Base-by-base conservation (phyloP, 805 yeast species). In the Candida nanaspora region DNA sequence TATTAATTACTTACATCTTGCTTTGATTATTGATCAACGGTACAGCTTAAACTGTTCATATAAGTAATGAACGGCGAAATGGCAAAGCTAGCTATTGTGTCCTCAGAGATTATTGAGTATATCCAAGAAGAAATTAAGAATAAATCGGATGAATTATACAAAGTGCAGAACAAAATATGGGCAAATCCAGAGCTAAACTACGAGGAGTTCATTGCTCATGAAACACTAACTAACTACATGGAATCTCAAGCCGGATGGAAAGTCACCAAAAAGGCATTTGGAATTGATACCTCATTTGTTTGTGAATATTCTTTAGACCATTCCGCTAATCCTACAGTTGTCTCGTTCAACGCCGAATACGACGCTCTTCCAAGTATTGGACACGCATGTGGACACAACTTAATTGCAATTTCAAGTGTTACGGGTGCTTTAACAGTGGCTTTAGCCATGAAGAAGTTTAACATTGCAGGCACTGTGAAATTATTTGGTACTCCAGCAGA, bases 381-480 rank as follows among this genome's bases (percentile, higher is more conserved):
- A 4, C 61, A 56, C 46, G 58, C 57, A 4, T 56, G 61, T 42
- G 61, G 61, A 18, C 61, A 56, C 37, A 56, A 56, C 40, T 45
- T 56, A 37, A 56, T 55, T 36, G 57, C 60, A 10, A 45, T 52
- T 26, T 28, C 52, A 4, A 44, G 55, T 19, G 51, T 54, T 9
- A 42, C 47, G 6, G 52, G 51, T 9, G 52, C 53, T 10, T 23
- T 52, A 13, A 36, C 48, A 18, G 40, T 49, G 4, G 50, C 52
- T n/a, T 22, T 43, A 18, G 49, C 52, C 18, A 47, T 56, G 55
- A 39, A 35, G 33, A 43, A 48, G 23, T 50, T 42, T 35, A 42
- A 45, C 10, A 44, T 55, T 21, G 46, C 57, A 14, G 61, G 61
- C n/a, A 45, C 55, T 4, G 52, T 56, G n/a, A 50, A 48, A 38